A percentile compares a stretch with the other conserved stretches of the same genome.
Conservation (phyloP, 1,284 basidiomycete genomes). For the Cryptococcus deneoformans region DNA sequence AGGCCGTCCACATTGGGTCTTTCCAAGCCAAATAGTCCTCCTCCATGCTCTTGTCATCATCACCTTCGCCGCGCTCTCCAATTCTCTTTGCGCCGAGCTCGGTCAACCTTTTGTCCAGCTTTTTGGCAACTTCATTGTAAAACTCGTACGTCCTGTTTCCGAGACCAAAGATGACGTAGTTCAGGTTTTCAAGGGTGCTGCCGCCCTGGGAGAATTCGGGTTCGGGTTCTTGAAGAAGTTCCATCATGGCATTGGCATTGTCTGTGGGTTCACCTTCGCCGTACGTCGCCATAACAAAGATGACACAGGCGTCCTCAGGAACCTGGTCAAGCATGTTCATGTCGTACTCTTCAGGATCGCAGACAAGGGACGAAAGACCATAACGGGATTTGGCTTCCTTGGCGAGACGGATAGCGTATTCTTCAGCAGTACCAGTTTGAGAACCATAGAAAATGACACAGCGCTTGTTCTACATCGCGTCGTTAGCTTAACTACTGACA, state of each 20-base stretch:
- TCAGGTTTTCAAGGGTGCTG: conserved; percentile 76
- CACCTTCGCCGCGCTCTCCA: conserved; percentile 90
- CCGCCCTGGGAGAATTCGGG: conserved; percentile 71
- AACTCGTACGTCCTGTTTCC: conserved; percentile 96
- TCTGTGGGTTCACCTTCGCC: conserved; percentile 99
- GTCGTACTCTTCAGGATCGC: conserved; percentile 96
- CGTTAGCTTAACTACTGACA: neutral
- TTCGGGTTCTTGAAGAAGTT: conserved; percentile 80
- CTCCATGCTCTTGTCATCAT: conserved; percentile 99
- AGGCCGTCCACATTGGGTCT: conserved; percentile 91
- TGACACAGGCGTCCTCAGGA: conserved; percentile 75
- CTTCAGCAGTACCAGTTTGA: conserved; percentile 94
- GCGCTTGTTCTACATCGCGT: conserved; percentile 72
- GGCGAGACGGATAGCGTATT: conserved; percentile 88
- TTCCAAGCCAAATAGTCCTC: conserved; percentile 99
- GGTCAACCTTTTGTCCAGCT: conserved; percentile 69
- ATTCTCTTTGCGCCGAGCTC: conserved; percentile 84
- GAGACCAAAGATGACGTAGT: conserved; percentile 93
- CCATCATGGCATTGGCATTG: conserved; percentile 93
- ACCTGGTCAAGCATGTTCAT: conserved; percentile 92
- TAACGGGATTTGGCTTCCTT: conserved; percentile 94
- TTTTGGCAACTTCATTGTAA: conserved; percentile 87
- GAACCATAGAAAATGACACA: conserved; percentile 94
- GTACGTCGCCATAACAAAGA: conserved; percentile 95
- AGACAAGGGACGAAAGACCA: conserved; percentile 87